Base-by-base conservation (phyloP, 805 yeast species). In the Ogataea populi-albae region DNA sequence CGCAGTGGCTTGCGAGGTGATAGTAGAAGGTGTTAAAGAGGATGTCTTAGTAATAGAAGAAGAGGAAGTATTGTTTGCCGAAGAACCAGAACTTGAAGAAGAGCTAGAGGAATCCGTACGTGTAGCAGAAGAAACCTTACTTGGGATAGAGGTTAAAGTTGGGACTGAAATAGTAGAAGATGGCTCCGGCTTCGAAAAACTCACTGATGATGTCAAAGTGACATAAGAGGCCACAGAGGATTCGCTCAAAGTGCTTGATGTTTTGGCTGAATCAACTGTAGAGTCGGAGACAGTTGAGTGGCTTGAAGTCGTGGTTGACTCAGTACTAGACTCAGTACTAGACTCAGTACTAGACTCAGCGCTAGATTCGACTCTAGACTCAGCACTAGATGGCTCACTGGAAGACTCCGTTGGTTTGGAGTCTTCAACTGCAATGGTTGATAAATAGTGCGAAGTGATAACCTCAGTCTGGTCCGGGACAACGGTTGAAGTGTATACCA, bases 401-500 rank as follows among this genome's bases (percentile, higher is more conserved):
- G 9, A 9, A 16, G 15, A 8, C 9, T 12, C 14, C 15, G 9
- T 7, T 8, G 15, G 15, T 9, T 35, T 23, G 16, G 34, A 21
- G 22, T 32, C 41, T n/a, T 28, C 29, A 10, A 19, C 36, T n/a
- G 28, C 15, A 19, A 29, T 34, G 5, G 55, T 41, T 4, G 50
- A 36, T 5, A 31, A 36, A 32, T 41, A 45, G 6, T 41, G 42
- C 31, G 37, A 45, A 20, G 46, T 37, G 17, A 54, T 36, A 9
- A 51, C 56, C 14, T 32, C 36, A 10, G 55, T 50, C 22, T 30
- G 28, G 12, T 41, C 57, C 3, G 51, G 38, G 6, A 38, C 45
- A n/a, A 45, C 32, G 10, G 55, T 47, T 7, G 62, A 56, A 32
- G 65, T 60, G 35, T 52, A 50, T 5, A 59, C 52, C 17, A 48